Evolutionary conservation across 306 rosid genomes (phyloP).

Genomic region (Boehmeria nivea): DNA sequence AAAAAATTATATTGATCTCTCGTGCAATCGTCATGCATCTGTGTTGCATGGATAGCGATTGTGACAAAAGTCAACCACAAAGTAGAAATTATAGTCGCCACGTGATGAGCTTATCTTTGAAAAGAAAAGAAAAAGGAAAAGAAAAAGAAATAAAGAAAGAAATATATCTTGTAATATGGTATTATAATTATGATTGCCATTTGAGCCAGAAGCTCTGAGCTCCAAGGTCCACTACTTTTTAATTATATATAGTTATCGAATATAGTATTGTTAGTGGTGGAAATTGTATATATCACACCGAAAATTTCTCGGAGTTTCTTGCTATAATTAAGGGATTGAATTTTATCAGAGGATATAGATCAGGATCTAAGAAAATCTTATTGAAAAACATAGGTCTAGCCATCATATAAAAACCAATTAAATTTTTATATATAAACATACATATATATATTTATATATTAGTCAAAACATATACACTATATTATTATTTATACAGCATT

Average conservation of each 20-base stretch:
- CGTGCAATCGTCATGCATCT: slow-evolving; percentile 3
- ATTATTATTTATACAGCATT: too few relatives aligned
- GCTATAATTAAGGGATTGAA: slow-evolving; percentile 2
- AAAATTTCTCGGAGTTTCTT: background rate
- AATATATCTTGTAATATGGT: background rate
- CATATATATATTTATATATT: background rate
- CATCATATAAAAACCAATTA: background rate
- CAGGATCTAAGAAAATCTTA: background rate
- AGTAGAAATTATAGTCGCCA: background rate
- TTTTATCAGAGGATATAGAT: background rate
- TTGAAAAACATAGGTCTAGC: background rate
- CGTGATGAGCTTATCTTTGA: slow-evolving; percentile 6
- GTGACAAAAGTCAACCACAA: slow-evolving; percentile 17
- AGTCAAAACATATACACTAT: too few relatives aligned
- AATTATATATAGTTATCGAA: background rate
- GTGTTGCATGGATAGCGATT: slow-evolving; percentile 18
- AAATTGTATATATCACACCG: background rate
- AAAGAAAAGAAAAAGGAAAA: background rate
- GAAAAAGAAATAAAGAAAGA: background rate
- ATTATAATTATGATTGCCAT: background rate
- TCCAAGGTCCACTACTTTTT: slow-evolving; percentile 10
- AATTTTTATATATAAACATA: background rate
- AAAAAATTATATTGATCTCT: slow-evolving; percentile 2
- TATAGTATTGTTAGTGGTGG: background rate
- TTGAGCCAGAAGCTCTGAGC: background rate